Base-by-base conservation (phyloP, 805 yeast genomes). In the Jamesozyma spencerorum region DNA sequence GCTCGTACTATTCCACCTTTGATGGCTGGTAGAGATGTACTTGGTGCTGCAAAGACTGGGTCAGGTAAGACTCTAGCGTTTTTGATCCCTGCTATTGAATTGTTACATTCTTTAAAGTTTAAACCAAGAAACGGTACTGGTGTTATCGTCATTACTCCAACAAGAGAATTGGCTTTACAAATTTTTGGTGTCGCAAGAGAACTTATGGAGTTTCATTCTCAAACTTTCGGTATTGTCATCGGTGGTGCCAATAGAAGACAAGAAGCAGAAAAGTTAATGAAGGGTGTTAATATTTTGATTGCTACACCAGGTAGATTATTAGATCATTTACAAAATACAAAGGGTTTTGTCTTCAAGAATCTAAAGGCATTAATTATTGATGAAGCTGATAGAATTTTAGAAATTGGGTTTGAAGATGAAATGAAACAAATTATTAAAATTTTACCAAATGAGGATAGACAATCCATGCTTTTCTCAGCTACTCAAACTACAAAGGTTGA, bases 21-120 rank as follows among this genome's bases (percentile, higher is more conserved):
- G 47, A 66, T 94, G 47, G 97, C 97, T 1, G 98, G 98, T 34
- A 77, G 90, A 53, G 99, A 92, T 65, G 97, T 94, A 17, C 72
- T 92, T 40, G 99, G 98, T 50, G 98, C 98, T n/a, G 99, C 99
- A 42, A 90, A 88, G 67, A 92, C 99, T 2, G 99, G 99, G 40
- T 87, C 97, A 1, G 99, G 99, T 60, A 92, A 92, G 68, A 92
- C 99, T 0, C 68, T 94, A 46, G 97, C 99, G 8, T 92, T 92
- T 54, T 69, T 92, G 56, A 74, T 92, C 45, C 99, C 99, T 12
- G 98, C 98, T 26, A 81, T 92, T 48, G 98, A 92, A 66, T 68
- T 87, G 67, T 71, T 92, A 41, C 83, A 88, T 58, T 79, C 95
- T 14, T 72, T 92, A 55, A 86, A 83, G 60, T 92, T 88, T 70